Evolutionary conservation across 2,329 filamentous ascomycete genomes (phyloP), one percentile per base, ranked within the genome.

Genomic region (Aaosphaeria pasadenensis): DNA sequence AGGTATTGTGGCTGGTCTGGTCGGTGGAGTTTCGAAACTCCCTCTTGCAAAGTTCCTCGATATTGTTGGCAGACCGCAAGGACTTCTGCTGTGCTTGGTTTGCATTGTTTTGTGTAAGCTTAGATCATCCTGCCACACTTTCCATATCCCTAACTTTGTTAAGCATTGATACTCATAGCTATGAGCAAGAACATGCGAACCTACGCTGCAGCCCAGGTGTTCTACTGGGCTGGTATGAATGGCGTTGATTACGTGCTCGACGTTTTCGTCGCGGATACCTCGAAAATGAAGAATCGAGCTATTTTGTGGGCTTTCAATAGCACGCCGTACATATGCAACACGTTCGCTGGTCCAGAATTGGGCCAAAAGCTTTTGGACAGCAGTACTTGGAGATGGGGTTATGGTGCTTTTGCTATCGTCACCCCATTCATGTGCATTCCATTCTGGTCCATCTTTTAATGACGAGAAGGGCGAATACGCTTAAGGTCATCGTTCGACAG

Each of bases 331-430:
- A 57, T 59, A 24, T 51, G 50, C 24, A 57, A 48, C 6, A 43
- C 44, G 6, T 57, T 54, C 17, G 52, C 50, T 9, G 53, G 53
- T 4, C 51, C 57, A 3, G 48, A 56, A 35, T 52, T 57, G 35
- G 49, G 52, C 4, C 49, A 54, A 5, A 70, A 75, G 2, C 87
- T 81, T 78, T 50, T 52, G 7, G 46, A 55, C n/a, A 50, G 55
- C 31, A 46, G 51, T 44, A 57, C 47, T 31, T 57, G 54, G 54
- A 77, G 82, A 39, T 88, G 85, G 85, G 84, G 76, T 1, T 88
- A 84, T 58, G 86, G 84, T 35, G 74, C 77, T 56, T 88, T 85
- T 64, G 74, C 80, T 39, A 83, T 89, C 54, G 75, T 88, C 50
- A 71, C 82, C 5, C 84, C 85, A 1, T 67, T 77, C 42, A 75